These are phyloP conservation scores for Kodamaea alishanica DNA, from an alignment of 1,139 yeast species.

Conservation along the genomic window DNA sequence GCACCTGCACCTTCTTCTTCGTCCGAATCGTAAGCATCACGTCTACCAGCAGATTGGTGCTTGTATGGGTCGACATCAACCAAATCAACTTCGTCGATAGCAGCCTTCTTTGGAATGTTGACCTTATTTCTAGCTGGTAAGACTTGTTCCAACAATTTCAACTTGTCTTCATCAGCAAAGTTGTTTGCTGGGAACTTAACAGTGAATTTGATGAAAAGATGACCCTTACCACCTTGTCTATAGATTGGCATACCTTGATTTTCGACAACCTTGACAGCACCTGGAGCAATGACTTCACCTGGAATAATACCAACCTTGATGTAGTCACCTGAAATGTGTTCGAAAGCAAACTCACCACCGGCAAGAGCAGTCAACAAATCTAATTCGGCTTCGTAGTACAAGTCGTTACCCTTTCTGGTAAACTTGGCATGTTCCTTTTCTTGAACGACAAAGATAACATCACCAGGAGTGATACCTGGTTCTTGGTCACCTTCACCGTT, in stretches of 20 bases:
- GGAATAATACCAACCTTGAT: conserved; percentile 78
- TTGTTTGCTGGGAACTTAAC: conserved; percentile 67
- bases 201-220: conserved; percentile 65
- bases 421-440: conserved; percentile 81
- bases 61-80: conserved; percentile 59
- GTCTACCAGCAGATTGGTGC: conserved; percentile 50
- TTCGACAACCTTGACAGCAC: conserved; percentile 73
- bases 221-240: conserved; percentile 74
- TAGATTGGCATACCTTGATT: conserved; percentile 95
- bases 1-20: conserved; percentile 55
- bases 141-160: conserved; percentile 59
- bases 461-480: conserved; percentile 94
- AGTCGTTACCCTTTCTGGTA: conserved; percentile 87
- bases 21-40: conserved; percentile 60
- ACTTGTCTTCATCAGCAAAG: conserved; percentile 63
- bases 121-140: conserved; percentile 62
- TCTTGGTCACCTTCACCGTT: conserved; percentile 98
- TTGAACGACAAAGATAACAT: conserved; percentile 85
- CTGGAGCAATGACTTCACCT: conserved; percentile 93
- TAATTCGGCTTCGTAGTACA: conserved; percentile 79
- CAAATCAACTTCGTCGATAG: conserved; percentile 80
- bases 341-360: conserved; percentile 86
- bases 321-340: conserved; percentile 87
- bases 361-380: conserved; percentile 93
- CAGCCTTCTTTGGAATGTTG: conserved; percentile 57